A percentile compares a stretch with the other conserved stretches of the same genome.
These are phyloP conservation scores for Alternaria incomplexa DNA, from an alignment of 2,329 filamentous ascomycete species.

Conservation along the genomic window DNA sequence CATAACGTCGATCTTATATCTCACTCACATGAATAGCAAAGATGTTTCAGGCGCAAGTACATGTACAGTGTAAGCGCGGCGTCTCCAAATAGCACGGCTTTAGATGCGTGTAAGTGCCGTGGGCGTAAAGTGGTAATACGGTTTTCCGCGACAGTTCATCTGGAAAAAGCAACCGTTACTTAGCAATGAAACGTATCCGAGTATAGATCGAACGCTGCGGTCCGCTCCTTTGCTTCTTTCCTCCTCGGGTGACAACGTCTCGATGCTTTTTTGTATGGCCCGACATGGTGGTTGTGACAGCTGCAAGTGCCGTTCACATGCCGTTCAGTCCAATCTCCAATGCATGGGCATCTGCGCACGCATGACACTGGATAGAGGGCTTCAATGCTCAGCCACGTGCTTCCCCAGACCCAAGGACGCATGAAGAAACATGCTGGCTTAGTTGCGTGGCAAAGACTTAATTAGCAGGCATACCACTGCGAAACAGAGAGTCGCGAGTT, in stretches of 20 bases:
- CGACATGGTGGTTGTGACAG: conserved; percentile 1
- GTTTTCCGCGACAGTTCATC: not conserved
- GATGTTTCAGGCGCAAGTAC: not conserved
- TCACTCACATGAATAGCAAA: not conserved
- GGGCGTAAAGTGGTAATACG: not conserved
- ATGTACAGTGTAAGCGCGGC: not conserved
- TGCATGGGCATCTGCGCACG: not conserved
- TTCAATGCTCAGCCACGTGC: not conserved
- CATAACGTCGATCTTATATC: not conserved
- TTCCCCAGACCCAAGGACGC: conserved; percentile 5
- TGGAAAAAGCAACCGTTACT: not conserved
- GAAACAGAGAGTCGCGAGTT: conserved; percentile 4
- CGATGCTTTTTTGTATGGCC: conserved; percentile 3
- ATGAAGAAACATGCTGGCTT: conserved; percentile 14
- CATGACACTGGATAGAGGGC: not conserved
- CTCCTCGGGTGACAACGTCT: not conserved
- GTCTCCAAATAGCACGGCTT: not conserved
- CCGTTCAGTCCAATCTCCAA: not conserved
- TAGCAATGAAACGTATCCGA: not conserved
- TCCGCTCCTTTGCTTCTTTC: conserved; percentile 7
- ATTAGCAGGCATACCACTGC: not conserved
- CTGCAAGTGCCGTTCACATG: conserved; percentile 2
- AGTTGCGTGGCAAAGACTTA: not conserved
- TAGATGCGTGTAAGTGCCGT: not conserved
- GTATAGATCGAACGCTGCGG: not conserved